phyloP scores from a whole-genome alignment of 2,329 filamentous ascomycete species.

The Davidsoniella eucalypti region DNA sequence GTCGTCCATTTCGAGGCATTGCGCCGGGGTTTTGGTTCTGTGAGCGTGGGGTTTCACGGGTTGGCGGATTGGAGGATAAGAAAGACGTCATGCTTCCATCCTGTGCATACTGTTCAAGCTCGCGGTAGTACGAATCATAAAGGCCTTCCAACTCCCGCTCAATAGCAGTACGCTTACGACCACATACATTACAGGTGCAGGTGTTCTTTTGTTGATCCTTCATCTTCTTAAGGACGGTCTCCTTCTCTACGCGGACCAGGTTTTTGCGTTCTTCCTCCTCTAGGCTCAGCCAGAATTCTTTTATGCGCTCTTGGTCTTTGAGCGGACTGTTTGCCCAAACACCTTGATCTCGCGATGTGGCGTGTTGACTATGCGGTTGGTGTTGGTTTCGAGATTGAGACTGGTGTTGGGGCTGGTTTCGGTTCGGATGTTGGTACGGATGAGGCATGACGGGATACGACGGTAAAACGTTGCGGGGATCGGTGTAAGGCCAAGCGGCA shows the following conservation, averaged over 20 bases:
- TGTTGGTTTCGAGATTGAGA: too few species aligned
- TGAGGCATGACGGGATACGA: not conserved
- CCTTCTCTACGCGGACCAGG: conserved; percentile 94
- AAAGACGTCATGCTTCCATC: conserved; percentile 11
- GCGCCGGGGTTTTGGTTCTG: conserved; percentile 42
- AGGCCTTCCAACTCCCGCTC: conserved; percentile 95
- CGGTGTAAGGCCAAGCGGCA: too few species aligned
- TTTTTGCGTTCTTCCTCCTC: conserved; percentile 91
- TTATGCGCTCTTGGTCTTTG: conserved; percentile 92
- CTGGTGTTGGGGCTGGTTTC: not conserved
- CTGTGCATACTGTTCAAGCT: conserved; percentile 93
- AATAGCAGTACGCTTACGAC: conserved; percentile 87
- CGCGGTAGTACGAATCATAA: conserved; percentile 96
- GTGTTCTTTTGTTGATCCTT: conserved; percentile 99
- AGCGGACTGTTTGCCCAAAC: conserved; percentile 96
- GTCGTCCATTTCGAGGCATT: conserved; percentile 50
- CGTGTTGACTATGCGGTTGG: not conserved
- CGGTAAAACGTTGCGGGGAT: too few species aligned
- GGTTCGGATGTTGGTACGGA: not conserved
- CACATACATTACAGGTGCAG: conserved; percentile 94
- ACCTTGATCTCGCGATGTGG: conserved; percentile 6
- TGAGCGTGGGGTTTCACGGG: not conserved
- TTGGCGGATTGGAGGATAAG: conserved; percentile 1
- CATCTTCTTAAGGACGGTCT: conserved; percentile 96
- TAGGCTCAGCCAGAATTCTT: conserved; percentile 92